A percentile compares a stretch with the other conserved stretches of the same genome.
Conservation (phyloP, 805 yeast species). For the Clavispora carvajalis region DNA sequence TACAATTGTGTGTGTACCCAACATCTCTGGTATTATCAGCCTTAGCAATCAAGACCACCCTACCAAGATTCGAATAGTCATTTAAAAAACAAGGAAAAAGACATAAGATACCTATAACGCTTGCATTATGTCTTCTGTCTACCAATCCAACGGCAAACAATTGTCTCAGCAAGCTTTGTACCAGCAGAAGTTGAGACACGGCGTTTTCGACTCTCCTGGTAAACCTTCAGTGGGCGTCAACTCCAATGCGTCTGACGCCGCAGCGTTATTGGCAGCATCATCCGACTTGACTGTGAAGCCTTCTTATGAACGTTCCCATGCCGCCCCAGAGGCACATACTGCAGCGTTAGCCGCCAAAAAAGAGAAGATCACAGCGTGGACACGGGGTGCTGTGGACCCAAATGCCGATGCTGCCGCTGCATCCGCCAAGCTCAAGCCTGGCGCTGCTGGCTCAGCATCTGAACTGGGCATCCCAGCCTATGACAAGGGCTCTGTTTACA, state of each 20-base stretch:
- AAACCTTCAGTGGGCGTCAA: constrained; percentile 56
- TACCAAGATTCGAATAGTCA: background rate
- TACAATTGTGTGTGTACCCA: background rate
- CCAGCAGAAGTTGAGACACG: constrained; percentile 67
- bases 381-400: constrained; percentile 39
- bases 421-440: constrained; percentile 21
- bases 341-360: constrained; percentile 50
- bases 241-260: constrained; percentile 66
- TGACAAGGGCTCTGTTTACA: constrained; percentile 26
- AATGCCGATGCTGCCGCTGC: constrained; percentile 49
- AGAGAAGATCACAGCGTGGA: constrained; percentile 46
- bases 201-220: constrained; percentile 50
- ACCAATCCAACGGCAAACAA: constrained; percentile 67
- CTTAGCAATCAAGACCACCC: background rate
- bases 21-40: background rate
- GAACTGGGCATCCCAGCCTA: constrained; percentile 32
- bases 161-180: constrained; percentile 70
- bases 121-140: constrained; percentile 35
- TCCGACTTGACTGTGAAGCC: constrained; percentile 60
- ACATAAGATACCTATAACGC: background rate
- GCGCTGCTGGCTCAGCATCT: constrained; percentile 7
- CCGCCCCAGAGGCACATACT: constrained; percentile 57
- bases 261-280: constrained; percentile 70
- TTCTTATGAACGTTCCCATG: constrained; percentile 48
- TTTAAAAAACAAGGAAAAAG: background rate